Base-by-base conservation (phyloP, 2,329 filamentous ascomycete genomes). In the Xylariaceae sp. region DNA sequence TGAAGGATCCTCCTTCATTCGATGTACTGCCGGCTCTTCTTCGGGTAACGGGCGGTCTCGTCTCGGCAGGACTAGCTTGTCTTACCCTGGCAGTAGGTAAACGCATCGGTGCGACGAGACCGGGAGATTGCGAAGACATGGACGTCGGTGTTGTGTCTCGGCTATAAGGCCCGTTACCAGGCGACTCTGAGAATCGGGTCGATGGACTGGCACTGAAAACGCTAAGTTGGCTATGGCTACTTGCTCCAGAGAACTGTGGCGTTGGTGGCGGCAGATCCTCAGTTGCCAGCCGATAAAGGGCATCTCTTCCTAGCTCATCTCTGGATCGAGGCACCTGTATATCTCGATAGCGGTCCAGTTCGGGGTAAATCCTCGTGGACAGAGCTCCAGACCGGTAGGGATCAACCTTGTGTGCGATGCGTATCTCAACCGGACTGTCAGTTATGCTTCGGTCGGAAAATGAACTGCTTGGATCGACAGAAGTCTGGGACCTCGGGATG, bases 131-230 rank as follows among this genome's bases (percentile, higher is more conserved):
- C 1, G 86, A 90, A 6, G 83, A 85, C 52, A 86, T 82, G 8
- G 86, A 90, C 4, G 85, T 89, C 6, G 86, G 86, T 3, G 86
- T 90, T 1, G 86, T 89, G 48, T 86, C 85, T 51, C 86, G 77
- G 60, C 86, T 90, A 64, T 88, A 90, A 5, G 80, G 69, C 2
- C 83, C 80, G 10, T 84, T 80, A 1, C 79, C 78, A 1, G 81
- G 81, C 1, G 86, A 90, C 45, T 82, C 86, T 2, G 85, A 88
- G 57, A 86, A 89, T 49, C 83, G 74, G 2, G 86, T 89, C 4
- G 86, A 90, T 29, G 86, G 85, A 47, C 85, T 89, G 20, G 74
- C 80, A 49, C 85, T 88, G 42, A 82, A 74, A 3, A 74, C 77
- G 63, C 78, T 79, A 34, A 73, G 47, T 50, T 77, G 73, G 51